A percentile compares a stretch with the other conserved stretches of the same genome.
Evolutionary conservation across 2,329 filamentous ascomycete species (phyloP).

Genomic region (Calycina herbarum): DNA sequence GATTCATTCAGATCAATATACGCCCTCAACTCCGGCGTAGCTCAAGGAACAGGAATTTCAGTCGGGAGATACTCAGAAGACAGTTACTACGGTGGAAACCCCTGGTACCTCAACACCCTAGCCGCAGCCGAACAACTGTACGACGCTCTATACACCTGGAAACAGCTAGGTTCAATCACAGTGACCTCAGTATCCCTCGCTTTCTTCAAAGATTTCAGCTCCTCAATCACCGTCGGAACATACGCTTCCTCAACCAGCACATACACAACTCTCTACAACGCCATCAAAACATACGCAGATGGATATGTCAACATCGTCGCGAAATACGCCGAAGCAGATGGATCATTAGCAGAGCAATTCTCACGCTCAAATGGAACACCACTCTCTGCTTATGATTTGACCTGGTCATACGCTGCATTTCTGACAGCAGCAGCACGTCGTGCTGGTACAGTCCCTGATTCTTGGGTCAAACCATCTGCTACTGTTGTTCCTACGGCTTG

Average conservation of each 20-base stretch:
- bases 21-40: conserved; percentile 64
- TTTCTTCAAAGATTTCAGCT: conserved; percentile 70
- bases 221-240: conserved; percentile 59
- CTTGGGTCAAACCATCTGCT: conserved; percentile 53
- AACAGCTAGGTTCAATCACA: conserved; percentile 59
- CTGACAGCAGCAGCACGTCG: conserved; percentile 62
- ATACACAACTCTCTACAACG: conserved; percentile 60
- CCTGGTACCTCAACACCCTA: conserved; percentile 77
- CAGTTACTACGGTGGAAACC: conserved; percentile 74
- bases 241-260: conserved; percentile 61
- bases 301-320: conserved; percentile 51
- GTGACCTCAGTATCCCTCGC: conserved; percentile 64
- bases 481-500: conserved; percentile 53
- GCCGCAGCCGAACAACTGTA: conserved; percentile 81
- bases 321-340: conserved; percentile 55
- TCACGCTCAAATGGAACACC: conserved; percentile 52
- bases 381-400: conserved; percentile 65
- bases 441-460: conserved; percentile 53
- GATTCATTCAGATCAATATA: conserved; percentile 76
- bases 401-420: conserved; percentile 74
- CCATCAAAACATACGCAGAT: conserved; percentile 65
- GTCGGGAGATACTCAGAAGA: conserved; percentile 73
- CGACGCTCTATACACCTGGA: conserved; percentile 72
- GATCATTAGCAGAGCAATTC: conserved; percentile 69
- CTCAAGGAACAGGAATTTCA: conserved; percentile 58